Base-by-base conservation (phyloP, 75 land plant genomes). In the Larix kaempferi region DNA sequence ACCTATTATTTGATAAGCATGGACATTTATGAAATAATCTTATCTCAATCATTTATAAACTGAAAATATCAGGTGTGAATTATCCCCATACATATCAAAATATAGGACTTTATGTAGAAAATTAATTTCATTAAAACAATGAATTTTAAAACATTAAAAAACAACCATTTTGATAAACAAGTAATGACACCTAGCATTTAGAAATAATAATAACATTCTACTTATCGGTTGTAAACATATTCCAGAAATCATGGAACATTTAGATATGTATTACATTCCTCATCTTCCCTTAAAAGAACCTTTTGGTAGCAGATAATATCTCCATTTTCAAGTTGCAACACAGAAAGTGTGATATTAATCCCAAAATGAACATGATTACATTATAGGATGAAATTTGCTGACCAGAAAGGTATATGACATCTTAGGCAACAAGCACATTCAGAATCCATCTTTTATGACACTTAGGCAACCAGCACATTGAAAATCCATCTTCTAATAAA, bases 271-370 rank as follows among this genome's bases (percentile, higher is more conserved):
- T 14, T 87, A 25, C 78, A 87, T 39, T 87, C 85, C 66, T 73
- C 86, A 84, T 79, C 87, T 63, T 92, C 94, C 71, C 56, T 56
- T 66, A 79, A 73, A 78, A 85, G 61, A 39, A 89, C 74, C 77
- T 89, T 98, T 80, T 98, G 98, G 61, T 84, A 98, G 80, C 99
- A 98, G 63, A 98, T 79, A 33, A 98, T 95, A 63, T 98, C 99
- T 12, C 99, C 99, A 91, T 98, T 94, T 82, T 98, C 98, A 76
- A 98, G 92, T 98, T 98, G 84, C 37, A 74, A 19, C 58, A 8
- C 71, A 72, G 57, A 19, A 76, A 26, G 23, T 41, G 59, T 22
- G 21, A 76, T 22, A 23, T 35, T 58, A 15, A 74, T 66, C 60
- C 29, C 1, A 11, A 55, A 67, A 33, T 67, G 21, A 41, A 39